These are phyloP conservation scores for Phytophthora niederhauseri DNA, from an alignment of 352 stramenopile species.

Conservation along the genomic window DNA sequence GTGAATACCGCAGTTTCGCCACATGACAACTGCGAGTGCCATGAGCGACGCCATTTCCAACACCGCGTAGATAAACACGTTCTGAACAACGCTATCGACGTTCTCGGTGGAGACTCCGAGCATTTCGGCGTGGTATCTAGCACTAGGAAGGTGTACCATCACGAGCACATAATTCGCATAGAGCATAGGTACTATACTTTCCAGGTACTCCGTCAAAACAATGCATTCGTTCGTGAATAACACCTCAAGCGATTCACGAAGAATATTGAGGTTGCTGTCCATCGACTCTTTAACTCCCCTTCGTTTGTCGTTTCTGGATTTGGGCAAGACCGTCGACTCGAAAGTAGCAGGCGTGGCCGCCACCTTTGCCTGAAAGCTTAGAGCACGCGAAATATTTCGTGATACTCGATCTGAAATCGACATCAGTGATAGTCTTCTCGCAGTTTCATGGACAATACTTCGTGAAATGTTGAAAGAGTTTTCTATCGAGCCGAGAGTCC, in stretches of 20 bases:
- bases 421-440: background rate
- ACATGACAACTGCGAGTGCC: constrained; percentile 14
- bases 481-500: background rate
- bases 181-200: constrained; percentile 36
- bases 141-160: constrained; percentile 29
- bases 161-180: constrained; percentile 21
- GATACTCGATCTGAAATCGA: background rate
- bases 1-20: constrained; percentile 19
- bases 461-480: background rate
- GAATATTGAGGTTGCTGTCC: background rate
- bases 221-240: constrained; percentile 37
- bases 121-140: constrained; percentile 36
- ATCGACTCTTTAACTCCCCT: background rate
- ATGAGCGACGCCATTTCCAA: constrained; percentile 28
- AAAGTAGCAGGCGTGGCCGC: background rate
- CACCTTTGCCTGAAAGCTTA: background rate
- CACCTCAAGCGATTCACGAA: constrained; percentile 19
- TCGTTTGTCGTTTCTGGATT: background rate
- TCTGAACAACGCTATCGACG: constrained; percentile 7
- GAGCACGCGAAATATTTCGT: background rate
- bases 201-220: constrained; percentile 37
- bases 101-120: constrained; percentile 2
- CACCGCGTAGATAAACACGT: constrained; percentile 19
- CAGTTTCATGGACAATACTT: background rate
- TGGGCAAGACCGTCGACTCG: background rate